Conservation (phyloP, 208 protist genomes). For the Leishmania major region DNA sequence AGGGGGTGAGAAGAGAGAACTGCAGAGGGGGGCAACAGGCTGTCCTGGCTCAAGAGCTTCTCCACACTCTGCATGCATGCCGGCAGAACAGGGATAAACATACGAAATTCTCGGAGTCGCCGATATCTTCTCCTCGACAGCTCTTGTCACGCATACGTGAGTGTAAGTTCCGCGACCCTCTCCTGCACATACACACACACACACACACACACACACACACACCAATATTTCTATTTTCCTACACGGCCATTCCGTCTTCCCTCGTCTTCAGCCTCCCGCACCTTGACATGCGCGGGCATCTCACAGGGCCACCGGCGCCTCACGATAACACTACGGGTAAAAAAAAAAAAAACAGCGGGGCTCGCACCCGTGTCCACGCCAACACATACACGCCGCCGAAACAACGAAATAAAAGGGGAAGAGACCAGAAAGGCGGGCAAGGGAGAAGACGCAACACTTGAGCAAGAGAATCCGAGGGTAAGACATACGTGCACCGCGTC, state of each 20-base stretch:
- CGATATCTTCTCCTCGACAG: neutral
- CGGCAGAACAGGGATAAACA: neutral
- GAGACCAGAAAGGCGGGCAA: neutral
- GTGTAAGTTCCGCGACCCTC: neutral
- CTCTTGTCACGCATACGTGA: neutral
- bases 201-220: neutral
- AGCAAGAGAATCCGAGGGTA: neutral
- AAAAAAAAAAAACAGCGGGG: too few relatives aligned
- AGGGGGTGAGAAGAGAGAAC: neutral
- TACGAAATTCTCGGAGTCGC: neutral
- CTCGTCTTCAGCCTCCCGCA: neutral
- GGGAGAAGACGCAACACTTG: neutral
- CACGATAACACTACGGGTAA: constrained; percentile 6
- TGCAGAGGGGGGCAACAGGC: neutral
- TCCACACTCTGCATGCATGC: neutral
- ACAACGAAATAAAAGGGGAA: neutral
- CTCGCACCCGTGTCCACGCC: neutral
- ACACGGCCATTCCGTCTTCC: neutral
- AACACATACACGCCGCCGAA: neutral
- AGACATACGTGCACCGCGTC: neutral
- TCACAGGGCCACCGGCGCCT: neutral
- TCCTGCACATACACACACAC: too few relatives aligned
- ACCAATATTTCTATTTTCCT: neutral
- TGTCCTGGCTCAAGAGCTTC: neutral
- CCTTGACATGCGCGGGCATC: neutral